Conservation (phyloP, 1,284 basidiomycete genomes). For the Acaromyces ingoldii region DNA sequence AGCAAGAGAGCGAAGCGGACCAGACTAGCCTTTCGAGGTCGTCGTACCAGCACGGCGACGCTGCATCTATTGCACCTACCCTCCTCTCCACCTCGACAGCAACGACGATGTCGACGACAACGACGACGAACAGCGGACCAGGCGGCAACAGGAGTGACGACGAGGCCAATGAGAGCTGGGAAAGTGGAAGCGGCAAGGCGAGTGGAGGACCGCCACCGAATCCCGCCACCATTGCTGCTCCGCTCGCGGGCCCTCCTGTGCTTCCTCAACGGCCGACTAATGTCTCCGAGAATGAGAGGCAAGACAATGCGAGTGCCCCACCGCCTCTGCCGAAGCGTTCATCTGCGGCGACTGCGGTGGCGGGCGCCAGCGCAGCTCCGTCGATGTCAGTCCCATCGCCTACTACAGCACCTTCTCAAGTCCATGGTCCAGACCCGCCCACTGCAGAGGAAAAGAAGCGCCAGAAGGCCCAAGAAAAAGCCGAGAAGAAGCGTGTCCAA, state of each 20-base stretch:
- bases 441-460: neutral
- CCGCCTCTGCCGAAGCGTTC: neutral
- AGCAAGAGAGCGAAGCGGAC: neutral
- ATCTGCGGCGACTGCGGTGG: neutral
- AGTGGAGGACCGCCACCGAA: neutral
- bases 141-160: too few species aligned
- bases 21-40: neutral
- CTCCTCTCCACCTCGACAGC: neutral
- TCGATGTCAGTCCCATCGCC: neutral
- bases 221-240: too few species aligned
- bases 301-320: neutral
- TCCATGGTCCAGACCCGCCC: too few species aligned
- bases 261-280: neutral
- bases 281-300: neutral
- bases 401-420: too few species aligned
- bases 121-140: neutral
- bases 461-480: neutral
- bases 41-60: neutral
- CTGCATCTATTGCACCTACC: too few species aligned
- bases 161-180: neutral
- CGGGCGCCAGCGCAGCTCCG: neutral
- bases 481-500: neutral
- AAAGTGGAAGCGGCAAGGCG: constrained; percentile 1
- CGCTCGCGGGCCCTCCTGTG: neutral
- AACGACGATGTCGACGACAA: neutral